These are phyloP conservation scores for Geosmithia morbida DNA, from an alignment of 2,329 filamentous ascomycete species.

Conservation along the genomic window DNA sequence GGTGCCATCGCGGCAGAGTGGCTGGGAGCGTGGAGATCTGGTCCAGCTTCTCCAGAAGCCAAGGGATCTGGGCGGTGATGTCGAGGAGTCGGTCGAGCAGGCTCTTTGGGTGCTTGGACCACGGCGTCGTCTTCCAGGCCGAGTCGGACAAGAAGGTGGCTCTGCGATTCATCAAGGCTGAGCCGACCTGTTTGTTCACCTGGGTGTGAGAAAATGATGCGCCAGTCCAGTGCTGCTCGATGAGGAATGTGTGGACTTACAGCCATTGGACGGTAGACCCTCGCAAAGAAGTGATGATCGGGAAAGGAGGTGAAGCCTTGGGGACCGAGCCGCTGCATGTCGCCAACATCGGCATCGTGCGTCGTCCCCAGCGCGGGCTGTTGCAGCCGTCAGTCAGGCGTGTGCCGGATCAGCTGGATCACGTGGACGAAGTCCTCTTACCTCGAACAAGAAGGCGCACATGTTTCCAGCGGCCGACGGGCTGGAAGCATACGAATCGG, in stretches of 20 bases:
- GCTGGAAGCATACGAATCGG: conserved; percentile 6
- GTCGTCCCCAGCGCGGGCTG: not conserved
- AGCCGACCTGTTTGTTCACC: conserved; percentile 19
- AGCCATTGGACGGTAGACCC: conserved; percentile 36
- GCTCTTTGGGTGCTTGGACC: conserved; percentile 35
- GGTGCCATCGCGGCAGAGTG: conserved; percentile 24
- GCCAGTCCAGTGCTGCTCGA: not conserved
- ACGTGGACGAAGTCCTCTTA: conserved; percentile 8
- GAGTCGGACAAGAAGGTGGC: conserved; percentile 33
- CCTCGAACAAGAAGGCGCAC: conserved; percentile 40
- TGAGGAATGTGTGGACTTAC: conserved; percentile 21
- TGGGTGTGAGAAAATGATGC: not conserved
- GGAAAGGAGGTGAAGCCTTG: conserved; percentile 33
- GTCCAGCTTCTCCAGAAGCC: conserved; percentile 30
- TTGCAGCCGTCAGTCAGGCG: conserved; percentile 17
- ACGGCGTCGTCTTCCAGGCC: conserved; percentile 37
- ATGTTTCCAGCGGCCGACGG: conserved; percentile 20
- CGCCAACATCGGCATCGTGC: not conserved
- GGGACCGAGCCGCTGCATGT: conserved; percentile 19
- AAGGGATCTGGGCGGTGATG: conserved; percentile 29
- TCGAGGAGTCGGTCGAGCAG: conserved; percentile 37
- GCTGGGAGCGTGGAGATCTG: conserved; percentile 21
- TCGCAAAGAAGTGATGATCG: conserved; percentile 41
- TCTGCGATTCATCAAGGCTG: conserved; percentile 33
- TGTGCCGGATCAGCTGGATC: too few species aligned